A percentile compares a stretch with the other conserved stretches of the same genome.
Evolutionary conservation across 176 grass and related monocot species (phyloP).

Genomic region (Rhynchospora tenuis): DNA sequence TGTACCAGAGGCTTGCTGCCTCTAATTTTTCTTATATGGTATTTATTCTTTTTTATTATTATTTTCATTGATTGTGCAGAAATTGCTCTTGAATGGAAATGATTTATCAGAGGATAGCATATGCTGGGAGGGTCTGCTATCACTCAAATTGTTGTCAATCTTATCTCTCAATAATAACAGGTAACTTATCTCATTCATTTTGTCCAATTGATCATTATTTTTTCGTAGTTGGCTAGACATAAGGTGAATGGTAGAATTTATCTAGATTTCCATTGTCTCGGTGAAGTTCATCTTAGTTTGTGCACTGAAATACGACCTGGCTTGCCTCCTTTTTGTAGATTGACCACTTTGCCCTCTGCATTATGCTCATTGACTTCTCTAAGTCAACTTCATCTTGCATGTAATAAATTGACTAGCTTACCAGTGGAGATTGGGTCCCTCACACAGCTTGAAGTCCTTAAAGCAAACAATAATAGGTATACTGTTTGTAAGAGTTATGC

Average conservation of each 20-base stretch:
- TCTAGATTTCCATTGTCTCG: not conserved
- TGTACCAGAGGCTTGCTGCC: not conserved
- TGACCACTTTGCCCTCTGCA: conserved; percentile 58
- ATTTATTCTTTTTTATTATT: conserved; percentile 29
- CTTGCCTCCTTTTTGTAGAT: conserved; percentile 42
- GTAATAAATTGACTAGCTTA: conserved; percentile 56
- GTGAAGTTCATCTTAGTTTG: not conserved
- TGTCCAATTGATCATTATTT: not conserved
- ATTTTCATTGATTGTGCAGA: conserved; percentile 47
- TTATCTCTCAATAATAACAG: conserved; percentile 67
- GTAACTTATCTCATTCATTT: conserved; percentile 26
- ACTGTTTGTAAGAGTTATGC: conserved; percentile 4
- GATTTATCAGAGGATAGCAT: conserved; percentile 67
- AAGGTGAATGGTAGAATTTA: not conserved
- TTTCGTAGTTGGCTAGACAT: not conserved
- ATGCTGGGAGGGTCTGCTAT: conserved; percentile 76
- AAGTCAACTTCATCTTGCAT: conserved; percentile 68
- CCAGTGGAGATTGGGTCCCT: conserved; percentile 73
- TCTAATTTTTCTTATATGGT: not conserved
- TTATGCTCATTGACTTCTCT: conserved; percentile 58
- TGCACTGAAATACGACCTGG: not conserved
- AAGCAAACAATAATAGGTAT: conserved; percentile 81
- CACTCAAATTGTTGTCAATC: conserved; percentile 47
- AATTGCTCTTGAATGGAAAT: conserved; percentile 80
- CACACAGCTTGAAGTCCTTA: conserved; percentile 64